These are phyloP conservation scores for Millerago galiae DNA, from an alignment of 805 yeast species.

Conservation along the genomic window DNA sequence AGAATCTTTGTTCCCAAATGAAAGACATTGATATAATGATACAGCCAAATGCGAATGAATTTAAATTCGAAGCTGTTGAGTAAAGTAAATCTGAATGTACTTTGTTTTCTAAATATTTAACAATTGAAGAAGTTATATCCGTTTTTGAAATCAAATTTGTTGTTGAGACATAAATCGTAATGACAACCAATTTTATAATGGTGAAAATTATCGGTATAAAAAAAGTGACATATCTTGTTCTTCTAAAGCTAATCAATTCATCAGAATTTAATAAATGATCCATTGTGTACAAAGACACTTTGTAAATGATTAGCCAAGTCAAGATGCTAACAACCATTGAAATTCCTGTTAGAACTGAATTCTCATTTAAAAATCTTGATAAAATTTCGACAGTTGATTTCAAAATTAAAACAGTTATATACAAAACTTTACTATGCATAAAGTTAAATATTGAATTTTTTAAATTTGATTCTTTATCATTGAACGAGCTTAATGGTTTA, in stretches of 20 bases:
- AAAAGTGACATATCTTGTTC: not conserved
- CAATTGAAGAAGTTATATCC: not conserved
- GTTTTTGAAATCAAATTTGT: not conserved
- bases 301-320: conserved; percentile 1
- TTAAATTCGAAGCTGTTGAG: not conserved
- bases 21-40: not conserved
- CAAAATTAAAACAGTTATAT: not conserved
- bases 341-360: not conserved
- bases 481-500: not conserved
- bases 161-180: not conserved
- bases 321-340: not conserved
- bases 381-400: not conserved
- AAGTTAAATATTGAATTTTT: not conserved
- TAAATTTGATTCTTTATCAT: not conserved
- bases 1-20: not conserved
- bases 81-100: not conserved
- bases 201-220: not conserved
- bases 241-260: not conserved
- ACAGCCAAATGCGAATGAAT: not conserved
- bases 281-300: not conserved
- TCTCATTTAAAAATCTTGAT: not conserved
- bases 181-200: not conserved
- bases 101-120: not conserved
- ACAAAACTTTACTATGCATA: not conserved
- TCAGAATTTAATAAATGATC: not conserved